Conservation (phyloP, 2,329 filamentous ascomycete species). For the Orbilia quercus region DNA sequence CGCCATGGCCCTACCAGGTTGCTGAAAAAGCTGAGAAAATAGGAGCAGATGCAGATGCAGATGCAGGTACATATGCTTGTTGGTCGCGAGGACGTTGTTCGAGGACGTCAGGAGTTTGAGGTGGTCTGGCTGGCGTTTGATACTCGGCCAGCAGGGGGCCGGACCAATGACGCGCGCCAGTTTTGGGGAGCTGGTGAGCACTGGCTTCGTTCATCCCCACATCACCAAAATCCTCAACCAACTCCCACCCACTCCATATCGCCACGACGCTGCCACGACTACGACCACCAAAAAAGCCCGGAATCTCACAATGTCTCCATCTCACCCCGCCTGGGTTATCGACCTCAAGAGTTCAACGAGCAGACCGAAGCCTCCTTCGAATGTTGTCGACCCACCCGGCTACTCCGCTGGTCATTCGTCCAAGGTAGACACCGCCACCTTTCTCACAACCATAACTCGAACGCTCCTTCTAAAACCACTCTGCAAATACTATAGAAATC, state of each 20-base stretch:
- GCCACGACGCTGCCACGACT: background rate
- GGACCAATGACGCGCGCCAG: constrained; percentile 42
- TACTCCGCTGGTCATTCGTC: constrained; percentile 70
- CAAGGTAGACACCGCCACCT: constrained; percentile 21
- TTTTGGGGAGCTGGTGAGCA: constrained; percentile 20
- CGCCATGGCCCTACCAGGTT: constrained; percentile 28
- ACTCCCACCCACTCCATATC: background rate
- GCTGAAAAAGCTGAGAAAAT: background rate
- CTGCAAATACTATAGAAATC: constrained; percentile 60
- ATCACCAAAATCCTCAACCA: constrained; percentile 37
- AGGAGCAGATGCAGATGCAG: constrained; percentile 1
- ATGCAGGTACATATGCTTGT: constrained; percentile 21
- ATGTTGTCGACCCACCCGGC: constrained; percentile 86
- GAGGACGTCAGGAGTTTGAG: background rate
- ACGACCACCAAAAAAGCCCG: background rate
- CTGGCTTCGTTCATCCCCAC: constrained; percentile 27
- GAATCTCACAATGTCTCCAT: constrained; percentile 25
- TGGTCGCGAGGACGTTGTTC: background rate
- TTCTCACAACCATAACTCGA: constrained; percentile 66
- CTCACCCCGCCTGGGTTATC: constrained; percentile 74
- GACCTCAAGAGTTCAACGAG: constrained; percentile 77
- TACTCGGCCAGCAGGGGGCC: constrained; percentile 28
- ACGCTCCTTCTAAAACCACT: constrained; percentile 52
- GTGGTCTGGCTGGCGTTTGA: background rate
- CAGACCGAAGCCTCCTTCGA: constrained; percentile 72